Conservation (phyloP, 2,329 filamentous ascomycete species). For the Sporothrix luriei region DNA sequence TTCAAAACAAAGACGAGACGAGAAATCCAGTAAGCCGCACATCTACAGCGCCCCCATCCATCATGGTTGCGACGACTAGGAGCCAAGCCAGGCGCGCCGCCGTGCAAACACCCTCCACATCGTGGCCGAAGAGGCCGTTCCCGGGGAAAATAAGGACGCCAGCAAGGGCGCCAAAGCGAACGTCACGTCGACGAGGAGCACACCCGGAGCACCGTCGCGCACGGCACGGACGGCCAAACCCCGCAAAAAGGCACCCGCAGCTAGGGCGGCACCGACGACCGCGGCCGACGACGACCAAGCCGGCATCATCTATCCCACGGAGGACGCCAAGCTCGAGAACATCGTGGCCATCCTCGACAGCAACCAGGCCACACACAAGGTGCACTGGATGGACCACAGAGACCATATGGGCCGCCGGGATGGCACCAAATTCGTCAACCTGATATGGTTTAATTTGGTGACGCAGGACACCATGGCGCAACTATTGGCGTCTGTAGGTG, state of each 20-base stretch:
- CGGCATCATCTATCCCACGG: background rate
- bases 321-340: background rate
- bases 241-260: background rate
- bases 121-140: background rate
- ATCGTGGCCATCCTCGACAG: background rate
- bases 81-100: background rate
- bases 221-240: background rate
- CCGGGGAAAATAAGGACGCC: background rate
- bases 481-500: background rate
- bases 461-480: background rate
- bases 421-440: background rate
- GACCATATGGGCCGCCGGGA: background rate
- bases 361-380: background rate
- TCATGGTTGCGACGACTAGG: constrained; percentile 1
- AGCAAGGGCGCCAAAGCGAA: background rate
- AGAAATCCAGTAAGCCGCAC: too few relatives aligned
- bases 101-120: background rate
- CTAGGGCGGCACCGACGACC: background rate
- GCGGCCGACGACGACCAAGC: background rate
- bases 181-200: background rate
- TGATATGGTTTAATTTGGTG: constrained; percentile 1
- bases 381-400: background rate
- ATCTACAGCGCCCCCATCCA: background rate
- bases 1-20: background rate
- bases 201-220: background rate